Evolutionary conservation across 176 grass and related monocot species (phyloP), one percentile per base, ranked within the genome.

Genomic region (Melocanna baccifera): DNA sequence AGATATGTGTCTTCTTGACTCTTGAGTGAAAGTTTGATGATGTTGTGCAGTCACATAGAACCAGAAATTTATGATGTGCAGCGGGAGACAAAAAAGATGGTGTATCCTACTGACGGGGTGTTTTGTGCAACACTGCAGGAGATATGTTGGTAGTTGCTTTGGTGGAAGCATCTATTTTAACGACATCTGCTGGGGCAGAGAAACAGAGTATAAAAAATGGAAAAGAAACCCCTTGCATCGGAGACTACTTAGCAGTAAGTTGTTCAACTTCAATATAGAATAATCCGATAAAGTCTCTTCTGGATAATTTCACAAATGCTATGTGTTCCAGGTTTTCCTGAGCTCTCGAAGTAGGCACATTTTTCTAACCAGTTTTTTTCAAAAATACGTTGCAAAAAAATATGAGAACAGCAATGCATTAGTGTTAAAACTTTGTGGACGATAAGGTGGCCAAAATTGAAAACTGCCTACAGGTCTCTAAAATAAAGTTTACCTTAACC

Each of bases 401-500:
- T 25, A 67, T 37, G 50, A 32, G 43, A 28, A 62, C 23, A 71
- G 43, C 25, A 84, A 67, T 65, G 1, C 4, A 9, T 56, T 56
- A 47, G 34, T 68, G 3, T 48, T 42, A 81, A 72, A 72, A 62
- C 19, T 71, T 45, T 62, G 40, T 69, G 25, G n/a, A 59, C 13
- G 26, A 75, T 52, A 50, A 4, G 28, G 53, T 64, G 42, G 25
- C 63, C 55, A 63, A 67, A 81, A 39, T 12, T 69, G 9, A 59
- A 73, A 64, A 81, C 4, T 75, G 26, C 45, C 8, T 12, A 40
- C 1, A 20, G 18, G 12, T 43, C 32, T 69, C 18, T 12, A 69
- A 80, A 70, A 91, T 76, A 37, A 86, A 59, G 3, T 76, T 78
- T 90, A 99, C 96, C 93, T 99, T 99, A 15, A 99, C 93, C 53